Evolutionary conservation across 257 asterid genomes (phyloP), one percentile per base, ranked within the genome.

Genomic region (Solanum bukasovii): DNA sequence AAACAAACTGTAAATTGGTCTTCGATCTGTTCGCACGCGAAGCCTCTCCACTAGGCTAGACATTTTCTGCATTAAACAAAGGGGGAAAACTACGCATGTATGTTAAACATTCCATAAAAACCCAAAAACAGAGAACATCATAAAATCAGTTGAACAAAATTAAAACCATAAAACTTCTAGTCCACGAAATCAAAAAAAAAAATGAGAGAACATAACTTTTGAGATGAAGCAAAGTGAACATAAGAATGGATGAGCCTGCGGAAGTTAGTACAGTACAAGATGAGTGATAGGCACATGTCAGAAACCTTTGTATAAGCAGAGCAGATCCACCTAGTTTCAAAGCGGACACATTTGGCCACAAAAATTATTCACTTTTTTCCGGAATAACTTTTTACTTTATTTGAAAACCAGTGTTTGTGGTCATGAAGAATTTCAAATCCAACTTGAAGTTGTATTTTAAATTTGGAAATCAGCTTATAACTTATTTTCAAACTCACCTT

Each of bases 1-100:
- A 81, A 81, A 81, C 34, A 97, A 74, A 88, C 90, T 96, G 91
- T 97, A 97, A 86, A 94, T 40, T 18, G 99, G 99, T 89, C 92
- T 91, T 61, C 97, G 94, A 87, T 97, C 99, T 37, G 98, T 92
- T 73, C 99, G 96, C 63, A 84, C 90, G 25, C 96, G 93, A 86
- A 93, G 94, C 90, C 96, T 91, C 92, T 93, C 94, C 88, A 90
- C 96, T 90, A 93, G 89, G 88, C 94, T 93, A 73, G 94, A 86
- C 96, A 92, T 92, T 87, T 89, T 18, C 59, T 81, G 85, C 85
- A 81, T 81, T 81, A 49, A 81, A 79, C 9, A 42, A 25, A 25
- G 13, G 34, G 37, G 18, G 56, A 4, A 44, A 27, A 44, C 16
- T 42, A 42, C 38, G 84, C 84, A n/a, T 25, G 23, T 18, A 27